Percentiles rank a stretch among this genome's conserved stretches.
phyloP scores from a whole-genome alignment of 805 yeast genomes.

The Zygosaccharomyces rouxii region DNA sequence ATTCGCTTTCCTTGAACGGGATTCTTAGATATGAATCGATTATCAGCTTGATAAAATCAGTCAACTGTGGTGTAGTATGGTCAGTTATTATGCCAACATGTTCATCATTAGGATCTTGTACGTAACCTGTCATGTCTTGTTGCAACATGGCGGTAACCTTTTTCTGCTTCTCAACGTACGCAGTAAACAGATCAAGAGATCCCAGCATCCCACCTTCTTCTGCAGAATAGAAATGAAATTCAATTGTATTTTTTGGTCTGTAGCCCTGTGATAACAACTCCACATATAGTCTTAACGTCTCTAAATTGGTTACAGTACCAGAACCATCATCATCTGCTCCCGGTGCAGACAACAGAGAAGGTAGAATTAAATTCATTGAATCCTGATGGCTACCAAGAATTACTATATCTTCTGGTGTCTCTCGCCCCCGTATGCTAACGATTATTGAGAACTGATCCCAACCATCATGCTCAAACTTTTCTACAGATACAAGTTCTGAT shows the following conservation, averaged over 20 bases:
- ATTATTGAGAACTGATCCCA: slow-evolving; percentile 81
- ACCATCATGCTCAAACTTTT: slow-evolving; percentile 52
- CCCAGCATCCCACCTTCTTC: slow-evolving; percentile 93
- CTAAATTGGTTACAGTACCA: slow-evolving; percentile 76
- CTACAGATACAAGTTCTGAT: slow-evolving; percentile 40
- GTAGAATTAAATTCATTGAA: slow-evolving; percentile 69
- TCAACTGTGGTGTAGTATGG: slow-evolving; percentile 52
- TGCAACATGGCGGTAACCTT: slow-evolving; percentile 80
- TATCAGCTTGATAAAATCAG: slow-evolving; percentile 56
- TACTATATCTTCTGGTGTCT: slow-evolving; percentile 43
- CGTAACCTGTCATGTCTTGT: slow-evolving; percentile 91
- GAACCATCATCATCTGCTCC: slow-evolving; percentile 96
- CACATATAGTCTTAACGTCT: slow-evolving; percentile 62
- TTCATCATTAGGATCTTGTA: slow-evolving; percentile 49
- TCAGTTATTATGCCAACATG: slow-evolving; percentile 80
- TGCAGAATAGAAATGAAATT: slow-evolving; percentile 92
- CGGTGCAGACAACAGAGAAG: slow-evolving; percentile 67
- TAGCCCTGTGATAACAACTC: slow-evolving; percentile 33
- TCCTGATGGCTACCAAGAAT: slow-evolving; percentile 90
- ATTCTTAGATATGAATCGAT: slow-evolving; percentile 61
- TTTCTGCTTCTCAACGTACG: slow-evolving; percentile 41
- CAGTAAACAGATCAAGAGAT: slow-evolving; percentile 67
- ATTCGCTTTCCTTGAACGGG: slow-evolving; percentile 66
- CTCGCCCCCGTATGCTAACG: slow-evolving; percentile 54
- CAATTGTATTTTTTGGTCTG: slow-evolving; percentile 66